A percentile compares a stretch with the other conserved stretches of the same genome.
Evolutionary conservation across 345 rosid genomes (phyloP).

Genomic region (Conringia planisiliqua): DNA sequence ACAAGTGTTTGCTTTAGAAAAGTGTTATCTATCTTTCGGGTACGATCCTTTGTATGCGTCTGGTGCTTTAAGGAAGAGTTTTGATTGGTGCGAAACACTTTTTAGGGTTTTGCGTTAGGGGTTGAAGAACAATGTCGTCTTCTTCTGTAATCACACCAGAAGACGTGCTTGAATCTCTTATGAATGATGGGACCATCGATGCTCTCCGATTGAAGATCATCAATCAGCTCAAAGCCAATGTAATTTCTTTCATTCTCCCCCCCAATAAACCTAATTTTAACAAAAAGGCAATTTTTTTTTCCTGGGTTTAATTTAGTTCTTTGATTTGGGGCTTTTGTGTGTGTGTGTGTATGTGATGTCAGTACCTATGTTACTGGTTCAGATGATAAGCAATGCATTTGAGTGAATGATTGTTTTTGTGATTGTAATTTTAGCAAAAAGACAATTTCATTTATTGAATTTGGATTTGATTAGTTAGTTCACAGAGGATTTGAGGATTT

Average conservation of each 20-base stretch:
- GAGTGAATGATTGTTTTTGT: no score
- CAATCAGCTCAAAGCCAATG: slow-evolving; percentile 90
- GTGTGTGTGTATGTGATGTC: no score
- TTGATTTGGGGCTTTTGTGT: neutral
- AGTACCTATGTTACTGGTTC: no score
- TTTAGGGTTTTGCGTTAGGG: slow-evolving; percentile 19
- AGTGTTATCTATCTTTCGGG: neutral
- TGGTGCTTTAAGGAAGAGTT: neutral
- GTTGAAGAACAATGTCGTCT: slow-evolving; percentile 42
- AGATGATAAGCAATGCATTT: no score
- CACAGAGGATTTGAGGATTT: neutral
- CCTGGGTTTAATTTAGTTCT: neutral
- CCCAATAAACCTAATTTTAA: neutral
- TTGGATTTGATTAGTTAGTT: neutral
- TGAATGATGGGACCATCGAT: slow-evolving; percentile 91
- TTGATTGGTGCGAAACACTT: neutral
- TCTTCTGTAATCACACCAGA: slow-evolving; percentile 77
- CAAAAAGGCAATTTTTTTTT: neutral
- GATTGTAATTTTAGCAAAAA: neutral
- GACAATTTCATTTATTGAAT: neutral
- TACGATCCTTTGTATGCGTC: neutral
- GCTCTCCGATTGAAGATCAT: slow-evolving; percentile 77
- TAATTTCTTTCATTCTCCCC: slow-evolving; percentile 20
- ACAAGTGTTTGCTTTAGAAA: neutral
- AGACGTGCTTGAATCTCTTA: slow-evolving; percentile 75